Percentiles rank a stretch among this genome's conserved stretches.
These are phyloP conservation scores for Rhizopus stolonifer DNA, from an alignment of 371 early-diverging fungal genomes.

Conservation along the genomic window DNA sequence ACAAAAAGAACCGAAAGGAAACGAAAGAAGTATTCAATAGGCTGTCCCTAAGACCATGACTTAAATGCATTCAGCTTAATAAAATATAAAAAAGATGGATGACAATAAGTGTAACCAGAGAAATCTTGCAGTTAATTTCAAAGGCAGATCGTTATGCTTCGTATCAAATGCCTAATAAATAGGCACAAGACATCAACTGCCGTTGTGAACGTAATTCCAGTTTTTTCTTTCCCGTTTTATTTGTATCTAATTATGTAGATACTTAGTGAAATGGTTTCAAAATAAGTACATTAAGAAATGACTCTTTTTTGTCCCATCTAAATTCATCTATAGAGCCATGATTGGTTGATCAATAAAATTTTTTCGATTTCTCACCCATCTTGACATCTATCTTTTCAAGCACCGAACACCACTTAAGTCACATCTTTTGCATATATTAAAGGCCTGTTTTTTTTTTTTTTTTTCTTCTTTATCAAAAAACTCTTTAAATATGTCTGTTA, in stretches of 20 bases:
- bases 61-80: too few species aligned
- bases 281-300: background rate
- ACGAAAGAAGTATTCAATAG: too few species aligned
- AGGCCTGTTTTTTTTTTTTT: background rate
- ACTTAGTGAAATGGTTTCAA: background rate
- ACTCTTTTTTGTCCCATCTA: background rate
- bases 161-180: background rate
- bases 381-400: constrained; percentile 17
- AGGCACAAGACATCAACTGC: too few species aligned
- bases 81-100: background rate
- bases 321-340: constrained; percentile 4
- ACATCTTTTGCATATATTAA: constrained; percentile 15
- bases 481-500: constrained; percentile 37
- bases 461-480: constrained; percentile 9
- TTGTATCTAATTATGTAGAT: background rate
- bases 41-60: too few species aligned
- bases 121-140: background rate
- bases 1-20: too few species aligned
- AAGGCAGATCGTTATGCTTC: background rate
- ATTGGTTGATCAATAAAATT: constrained; percentile 24
- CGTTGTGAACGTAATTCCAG: too few species aligned
- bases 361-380: constrained; percentile 10
- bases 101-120: background rate
- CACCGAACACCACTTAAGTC: constrained; percentile 15
- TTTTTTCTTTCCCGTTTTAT: too few species aligned